Percentiles rank a stretch among this genome's conserved stretches.
Evolutionary conservation across 495 filamentous ascomycete species (phyloP).

Genomic region (Eremomyces bilateralis): DNA sequence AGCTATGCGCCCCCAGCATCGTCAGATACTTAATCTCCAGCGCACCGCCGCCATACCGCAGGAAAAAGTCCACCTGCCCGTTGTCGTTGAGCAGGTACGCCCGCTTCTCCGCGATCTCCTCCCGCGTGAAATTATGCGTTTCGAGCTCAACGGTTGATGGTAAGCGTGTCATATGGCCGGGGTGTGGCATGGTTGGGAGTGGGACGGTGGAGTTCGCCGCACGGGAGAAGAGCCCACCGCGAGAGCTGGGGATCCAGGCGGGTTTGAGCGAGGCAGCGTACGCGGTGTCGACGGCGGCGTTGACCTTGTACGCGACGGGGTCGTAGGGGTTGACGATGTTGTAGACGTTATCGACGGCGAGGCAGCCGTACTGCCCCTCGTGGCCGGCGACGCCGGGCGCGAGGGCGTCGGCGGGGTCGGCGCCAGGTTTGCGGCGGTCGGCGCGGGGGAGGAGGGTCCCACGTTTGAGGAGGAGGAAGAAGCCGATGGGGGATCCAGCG

Average conservation of each 20-base stretch:
- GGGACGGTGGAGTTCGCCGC: slow-evolving; percentile 3
- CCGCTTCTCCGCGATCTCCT: slow-evolving; percentile 81
- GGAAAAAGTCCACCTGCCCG: slow-evolving; percentile 76
- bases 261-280: slow-evolving; percentile 57
- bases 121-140: slow-evolving; percentile 80
- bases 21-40: slow-evolving; percentile 91
- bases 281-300: slow-evolving; percentile 63
- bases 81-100: slow-evolving; percentile 83
- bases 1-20: slow-evolving; percentile 91
- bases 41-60: slow-evolving; percentile 57
- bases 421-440: slow-evolving; percentile 51
- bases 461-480: slow-evolving; percentile 79
- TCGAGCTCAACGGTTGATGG: slow-evolving; percentile 87
- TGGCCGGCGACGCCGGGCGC: slow-evolving; percentile 43
- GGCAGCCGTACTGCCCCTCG: slow-evolving; percentile 60
- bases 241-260: slow-evolving; percentile 53
- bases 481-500: slow-evolving; percentile 77
- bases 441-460: slow-evolving; percentile 59
- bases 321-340: slow-evolving; percentile 59
- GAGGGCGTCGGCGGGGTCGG: slow-evolving; percentile 26
- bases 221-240: slow-evolving; percentile 6
- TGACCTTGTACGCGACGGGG: slow-evolving; percentile 64
- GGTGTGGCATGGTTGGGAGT: slow-evolving; percentile 5
- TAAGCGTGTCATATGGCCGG: slow-evolving; percentile 37
- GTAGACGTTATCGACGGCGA: slow-evolving; percentile 90